Base-by-base conservation (phyloP, 139 green algal species). In the Mychonastes homosphaera region DNA sequence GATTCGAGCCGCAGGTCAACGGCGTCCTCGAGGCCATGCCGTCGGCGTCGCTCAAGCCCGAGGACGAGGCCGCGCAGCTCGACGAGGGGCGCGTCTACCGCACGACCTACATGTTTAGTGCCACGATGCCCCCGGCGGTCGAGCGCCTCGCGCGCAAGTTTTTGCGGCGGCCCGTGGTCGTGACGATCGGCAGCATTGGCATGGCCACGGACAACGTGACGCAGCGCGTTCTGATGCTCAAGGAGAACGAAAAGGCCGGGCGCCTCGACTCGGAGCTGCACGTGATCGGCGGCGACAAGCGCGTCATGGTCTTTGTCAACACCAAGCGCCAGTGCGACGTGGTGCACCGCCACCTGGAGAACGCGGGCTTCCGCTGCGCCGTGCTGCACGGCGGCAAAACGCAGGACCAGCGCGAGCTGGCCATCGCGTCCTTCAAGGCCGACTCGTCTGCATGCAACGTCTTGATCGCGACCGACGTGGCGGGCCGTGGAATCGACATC, bases 21-120 rank as follows among this genome's bases (percentile, higher is more conserved):
- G 72, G 66, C 4, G 85, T 96, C 44, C 72, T 96, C 53, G 92
- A 97, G 43, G 81, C 84, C 15, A 98, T 99, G 91, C 89, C 91
- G 2, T 75, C 56, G 40, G 67, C 62, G 43, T 92, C 87, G 52
- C 76, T 98, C 38, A 96, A 96, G 69, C 90, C 92, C 1, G 87
- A 94, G 56, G 78, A 90, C 49, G 88, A 95, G 39, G 83, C 82
- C 15, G 73, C 62, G 55, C 32, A 59, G 40, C 65, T 89, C 44
- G 83, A 89, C 28, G 45, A 58, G 9, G 64, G 71, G 45, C 61
- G 61, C 15, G 60, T 86, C 46, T 98, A 97, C 76, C 78, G 92
- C 62, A 97, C 85, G n/a, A 98, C 92, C 24, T 96, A 97, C 77
- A 99, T 99, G 92, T 99, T 99, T 70, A 63, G 53, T 28, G 92